Percentiles rank a stretch among this genome's conserved stretches.
These are phyloP conservation scores for Aphanomyces invadans DNA, from an alignment of 352 stramenopile species.

Conservation along the genomic window DNA sequence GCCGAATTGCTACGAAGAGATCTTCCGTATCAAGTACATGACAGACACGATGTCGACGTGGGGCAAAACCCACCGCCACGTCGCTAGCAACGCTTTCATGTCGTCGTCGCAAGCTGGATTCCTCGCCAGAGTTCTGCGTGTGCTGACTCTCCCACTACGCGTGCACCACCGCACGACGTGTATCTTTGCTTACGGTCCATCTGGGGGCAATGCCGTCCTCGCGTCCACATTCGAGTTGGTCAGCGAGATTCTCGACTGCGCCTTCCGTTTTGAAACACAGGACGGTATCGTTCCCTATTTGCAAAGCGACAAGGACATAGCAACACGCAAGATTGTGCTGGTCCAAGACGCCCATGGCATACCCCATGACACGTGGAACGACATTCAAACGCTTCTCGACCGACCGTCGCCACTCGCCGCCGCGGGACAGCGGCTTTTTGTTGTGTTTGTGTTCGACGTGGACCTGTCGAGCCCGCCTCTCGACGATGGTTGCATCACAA, in stretches of 20 bases:
- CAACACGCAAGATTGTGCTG: neutral
- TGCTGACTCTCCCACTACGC: constrained; percentile 2
- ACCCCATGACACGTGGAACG: neutral
- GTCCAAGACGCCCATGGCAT: neutral
- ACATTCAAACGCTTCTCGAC: neutral
- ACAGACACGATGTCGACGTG: neutral
- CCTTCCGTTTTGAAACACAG: neutral
- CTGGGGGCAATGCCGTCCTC: neutral
- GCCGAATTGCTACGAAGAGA: constrained; percentile 13
- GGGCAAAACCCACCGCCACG: neutral
- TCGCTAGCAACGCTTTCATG: neutral
- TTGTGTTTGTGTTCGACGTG: neutral
- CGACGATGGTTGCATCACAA: neutral
- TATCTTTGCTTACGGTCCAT: neutral
- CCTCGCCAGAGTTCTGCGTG: constrained; percentile 6
- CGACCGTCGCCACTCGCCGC: neutral
- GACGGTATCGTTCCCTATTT: neutral
- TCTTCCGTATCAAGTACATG: constrained; percentile 13
- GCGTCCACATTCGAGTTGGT: neutral
- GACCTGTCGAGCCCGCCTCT: neutral
- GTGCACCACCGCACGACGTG: neutral
- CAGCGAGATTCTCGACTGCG: neutral
- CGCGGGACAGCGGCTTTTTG: neutral
- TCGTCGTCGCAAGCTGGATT: neutral
- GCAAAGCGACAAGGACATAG: neutral